These are phyloP conservation scores for Phytopythium oedochilum DNA, from an alignment of 352 stramenopile species.

Conservation along the genomic window DNA sequence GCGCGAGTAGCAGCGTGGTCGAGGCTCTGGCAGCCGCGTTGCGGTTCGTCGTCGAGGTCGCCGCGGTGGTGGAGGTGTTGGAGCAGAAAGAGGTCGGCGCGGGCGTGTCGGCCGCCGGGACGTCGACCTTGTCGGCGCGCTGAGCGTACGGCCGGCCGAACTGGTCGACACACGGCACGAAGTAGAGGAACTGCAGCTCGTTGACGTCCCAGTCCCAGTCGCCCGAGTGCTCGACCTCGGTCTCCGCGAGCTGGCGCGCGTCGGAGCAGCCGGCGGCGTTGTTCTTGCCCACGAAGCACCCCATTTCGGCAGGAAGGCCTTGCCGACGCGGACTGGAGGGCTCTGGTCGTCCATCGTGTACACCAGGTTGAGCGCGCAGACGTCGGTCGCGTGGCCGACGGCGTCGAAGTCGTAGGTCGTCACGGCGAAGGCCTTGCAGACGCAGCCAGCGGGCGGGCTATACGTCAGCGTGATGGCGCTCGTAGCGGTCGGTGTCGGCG, in stretches of 20 bases:
- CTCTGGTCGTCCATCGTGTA: conserved; percentile 5
- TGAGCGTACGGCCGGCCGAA: conserved; percentile 7
- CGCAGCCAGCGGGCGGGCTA: background rate
- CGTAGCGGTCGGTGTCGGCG: background rate
- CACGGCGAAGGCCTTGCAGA: background rate
- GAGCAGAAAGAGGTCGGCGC: background rate
- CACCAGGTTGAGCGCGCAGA: conserved; percentile 5
- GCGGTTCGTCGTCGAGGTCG: background rate
- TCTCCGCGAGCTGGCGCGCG: background rate
- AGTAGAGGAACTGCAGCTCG: conserved; percentile 9
- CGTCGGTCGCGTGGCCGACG: conserved; percentile 2
- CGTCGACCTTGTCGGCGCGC: background rate
- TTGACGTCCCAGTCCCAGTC: background rate
- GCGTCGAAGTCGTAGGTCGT: conserved; percentile 5
- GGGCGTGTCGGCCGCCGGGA: background rate
- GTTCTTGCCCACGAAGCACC: conserved; percentile 7
- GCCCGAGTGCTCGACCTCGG: conserved; percentile 1
- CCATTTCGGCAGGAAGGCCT: conserved; percentile 9
- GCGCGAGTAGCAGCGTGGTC: background rate
- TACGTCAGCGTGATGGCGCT: conserved; percentile 8
- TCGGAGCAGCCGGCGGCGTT: background rate
- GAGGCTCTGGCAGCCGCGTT: background rate
- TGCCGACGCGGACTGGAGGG: background rate
- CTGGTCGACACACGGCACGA: conserved; percentile 8
- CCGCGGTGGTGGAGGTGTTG: background rate